Evolutionary conservation across 495 filamentous ascomycete genomes (phyloP).

Genomic region (Annulohypoxylon maeteangense): DNA sequence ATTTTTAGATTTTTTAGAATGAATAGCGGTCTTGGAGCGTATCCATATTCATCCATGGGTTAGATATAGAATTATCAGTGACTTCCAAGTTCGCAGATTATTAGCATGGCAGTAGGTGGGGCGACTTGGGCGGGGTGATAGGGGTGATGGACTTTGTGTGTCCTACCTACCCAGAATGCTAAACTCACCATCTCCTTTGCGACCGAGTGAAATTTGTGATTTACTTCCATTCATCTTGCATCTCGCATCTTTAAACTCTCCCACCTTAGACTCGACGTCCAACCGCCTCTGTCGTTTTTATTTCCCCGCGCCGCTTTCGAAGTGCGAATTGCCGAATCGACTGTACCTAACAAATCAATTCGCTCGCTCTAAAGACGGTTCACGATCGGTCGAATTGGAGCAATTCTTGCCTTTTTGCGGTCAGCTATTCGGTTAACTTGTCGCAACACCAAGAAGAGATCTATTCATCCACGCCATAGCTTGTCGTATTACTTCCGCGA

Average conservation of each 20-base stretch:
- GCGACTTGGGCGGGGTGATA: slow-evolving; percentile 38
- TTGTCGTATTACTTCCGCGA: slow-evolving; percentile 18
- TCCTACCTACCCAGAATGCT: slow-evolving; percentile 2
- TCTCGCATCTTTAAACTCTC: neutral
- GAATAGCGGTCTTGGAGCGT: neutral
- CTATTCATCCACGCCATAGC: neutral
- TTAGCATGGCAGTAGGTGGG: slow-evolving; percentile 22
- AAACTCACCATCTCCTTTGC: slow-evolving; percentile 24
- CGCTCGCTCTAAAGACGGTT: neutral
- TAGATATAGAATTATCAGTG: slow-evolving; percentile 1
- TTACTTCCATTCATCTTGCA: slow-evolving; percentile 9
- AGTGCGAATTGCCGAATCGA: neutral
- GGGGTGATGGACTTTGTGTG: slow-evolving; percentile 14
- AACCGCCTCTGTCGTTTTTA: neutral
- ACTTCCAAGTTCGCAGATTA: neutral
- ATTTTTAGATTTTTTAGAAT: neutral
- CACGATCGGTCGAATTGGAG: slow-evolving; percentile 15
- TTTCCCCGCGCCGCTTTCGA: neutral
- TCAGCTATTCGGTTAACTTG: neutral
- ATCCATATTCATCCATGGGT: neutral
- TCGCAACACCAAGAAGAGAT: slow-evolving; percentile 15
- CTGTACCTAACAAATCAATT: neutral
- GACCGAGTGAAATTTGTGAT: slow-evolving; percentile 26
- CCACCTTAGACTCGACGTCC: neutral
- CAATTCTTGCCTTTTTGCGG: neutral